A percentile compares a stretch with the other conserved stretches of the same genome.
Evolutionary conservation across 306 rosid genomes (phyloP).

Genomic region (Gastrolobium bilobum): DNA sequence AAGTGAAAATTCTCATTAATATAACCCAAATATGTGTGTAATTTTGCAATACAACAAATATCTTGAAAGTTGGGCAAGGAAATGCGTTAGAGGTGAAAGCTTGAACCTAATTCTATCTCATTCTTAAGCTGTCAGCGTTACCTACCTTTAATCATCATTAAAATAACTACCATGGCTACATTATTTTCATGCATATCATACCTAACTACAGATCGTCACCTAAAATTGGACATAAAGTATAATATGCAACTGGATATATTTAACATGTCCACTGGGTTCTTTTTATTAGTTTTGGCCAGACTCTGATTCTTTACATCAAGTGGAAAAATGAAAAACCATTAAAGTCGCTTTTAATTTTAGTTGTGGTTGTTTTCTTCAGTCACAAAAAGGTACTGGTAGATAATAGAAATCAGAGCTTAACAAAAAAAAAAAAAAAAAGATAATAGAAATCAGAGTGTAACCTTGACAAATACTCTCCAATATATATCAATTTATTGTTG

Average conservation of each 20-base stretch:
- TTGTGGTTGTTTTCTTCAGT: neutral
- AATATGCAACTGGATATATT: constrained; percentile 12
- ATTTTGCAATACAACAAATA: neutral
- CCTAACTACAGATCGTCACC: neutral
- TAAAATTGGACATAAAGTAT: neutral
- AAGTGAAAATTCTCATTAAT: too few species aligned
- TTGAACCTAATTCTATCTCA: constrained; percentile 17
- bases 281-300: constrained; percentile 15
- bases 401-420: neutral
- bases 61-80: constrained; percentile 4
- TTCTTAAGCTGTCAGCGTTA: neutral
- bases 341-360: neutral
- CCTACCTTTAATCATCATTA: neutral
- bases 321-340: constrained; percentile 33
- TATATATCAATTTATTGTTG: neutral
- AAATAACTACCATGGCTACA: neutral
- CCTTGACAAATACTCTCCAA: neutral
- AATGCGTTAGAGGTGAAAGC: neutral
- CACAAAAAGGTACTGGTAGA: neutral
- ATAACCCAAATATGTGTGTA: too few species aligned
- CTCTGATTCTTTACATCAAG: neutral
- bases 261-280: constrained; percentile 11
- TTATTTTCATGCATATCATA: constrained; percentile 7
- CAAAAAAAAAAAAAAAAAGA: neutral
- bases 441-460: too few species aligned